Evolutionary conservation across 176 grass and related monocot genomes (phyloP), one percentile per base, ranked within the genome.

Genomic region (Poa annua): DNA sequence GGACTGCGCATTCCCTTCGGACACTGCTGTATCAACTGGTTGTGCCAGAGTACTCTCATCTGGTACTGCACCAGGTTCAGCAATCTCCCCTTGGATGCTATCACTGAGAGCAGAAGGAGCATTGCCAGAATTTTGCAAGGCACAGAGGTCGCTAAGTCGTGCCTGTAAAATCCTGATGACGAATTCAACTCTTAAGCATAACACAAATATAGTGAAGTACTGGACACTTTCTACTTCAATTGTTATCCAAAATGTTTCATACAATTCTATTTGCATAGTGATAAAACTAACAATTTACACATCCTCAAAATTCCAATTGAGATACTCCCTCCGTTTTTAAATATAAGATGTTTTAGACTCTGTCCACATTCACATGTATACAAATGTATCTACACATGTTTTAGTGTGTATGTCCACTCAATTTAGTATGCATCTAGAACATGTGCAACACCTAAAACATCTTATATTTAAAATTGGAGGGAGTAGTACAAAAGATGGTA

Each of bases 121-220:
- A 74, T 80, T 41, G 16, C 64, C 66, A 76, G 79, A 57, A 56
- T 66, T 88, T 84, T 90, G 75, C 70, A 83, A 84, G 41, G 86
- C 70, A 50, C 81, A 91, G 49, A 96, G 80, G 36, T 90, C 74
- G 35, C 74, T 79, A 83, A 98, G 85, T 68, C 85, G 83, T 65
- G 86, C 87, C 81, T 92, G 93, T 66, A 93, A 86, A 87, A 99
- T 86, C 91, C 96, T 99, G 87, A 76, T 64, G 49, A 47, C 48
- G 48, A 57, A 35, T 10, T 36, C 33, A 36, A 35, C 49, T 47
- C 44, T 29, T 77, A 8, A 60, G 51, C 33, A 60, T 32, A 41
- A 60, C 25, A 80, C 62, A 21, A 77, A 32, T 35, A 21, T n/a
- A 41, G 1, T 38, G 65, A n/a, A n/a, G 17, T 21, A 61, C 62